Evolutionary conservation across 345 rosid species (phyloP).

Genomic region (Sonneratia alba): DNA sequence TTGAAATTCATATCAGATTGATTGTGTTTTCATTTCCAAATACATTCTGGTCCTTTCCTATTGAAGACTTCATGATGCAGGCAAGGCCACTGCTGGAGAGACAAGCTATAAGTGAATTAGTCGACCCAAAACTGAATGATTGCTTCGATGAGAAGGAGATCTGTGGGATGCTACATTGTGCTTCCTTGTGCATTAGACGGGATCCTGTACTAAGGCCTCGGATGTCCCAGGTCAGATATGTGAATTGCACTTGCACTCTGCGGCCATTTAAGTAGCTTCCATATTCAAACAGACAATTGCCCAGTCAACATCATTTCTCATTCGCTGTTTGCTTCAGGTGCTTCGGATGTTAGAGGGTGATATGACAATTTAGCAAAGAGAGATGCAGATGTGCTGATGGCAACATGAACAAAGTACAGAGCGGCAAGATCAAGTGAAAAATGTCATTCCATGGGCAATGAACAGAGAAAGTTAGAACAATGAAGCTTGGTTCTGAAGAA

Average conservation of each 20-base stretch:
- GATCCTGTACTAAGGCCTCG: slow-evolving; percentile 85
- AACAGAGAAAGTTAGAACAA: background rate
- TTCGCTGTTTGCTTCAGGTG: slow-evolving; percentile 37
- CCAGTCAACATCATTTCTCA: slow-evolving; percentile 3
- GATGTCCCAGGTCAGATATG: slow-evolving; percentile 73
- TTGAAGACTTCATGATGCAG: slow-evolving; percentile 23
- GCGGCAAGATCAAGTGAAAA: background rate
- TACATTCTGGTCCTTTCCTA: background rate
- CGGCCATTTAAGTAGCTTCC: background rate
- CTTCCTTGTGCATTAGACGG: slow-evolving; percentile 78
- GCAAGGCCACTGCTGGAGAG: slow-evolving; percentile 85
- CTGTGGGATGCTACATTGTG: slow-evolving; percentile 71
- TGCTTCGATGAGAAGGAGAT: slow-evolving; percentile 58
- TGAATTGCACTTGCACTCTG: background rate
- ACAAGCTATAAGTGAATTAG: slow-evolving; percentile 54
- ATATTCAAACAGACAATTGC: background rate
- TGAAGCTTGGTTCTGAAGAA: background rate
- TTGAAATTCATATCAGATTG: background rate
- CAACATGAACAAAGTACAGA: too few species aligned
- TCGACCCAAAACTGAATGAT: slow-evolving; percentile 60
- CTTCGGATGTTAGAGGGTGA: slow-evolving; percentile 81
- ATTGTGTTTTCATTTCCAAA: background rate
- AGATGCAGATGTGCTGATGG: background rate
- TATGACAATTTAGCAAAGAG: slow-evolving; percentile 25
- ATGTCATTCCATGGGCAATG: background rate